Evolutionary conservation across 163 green algal genomes (phyloP).

Genomic region (Coccomyxa subellipsoidea): DNA sequence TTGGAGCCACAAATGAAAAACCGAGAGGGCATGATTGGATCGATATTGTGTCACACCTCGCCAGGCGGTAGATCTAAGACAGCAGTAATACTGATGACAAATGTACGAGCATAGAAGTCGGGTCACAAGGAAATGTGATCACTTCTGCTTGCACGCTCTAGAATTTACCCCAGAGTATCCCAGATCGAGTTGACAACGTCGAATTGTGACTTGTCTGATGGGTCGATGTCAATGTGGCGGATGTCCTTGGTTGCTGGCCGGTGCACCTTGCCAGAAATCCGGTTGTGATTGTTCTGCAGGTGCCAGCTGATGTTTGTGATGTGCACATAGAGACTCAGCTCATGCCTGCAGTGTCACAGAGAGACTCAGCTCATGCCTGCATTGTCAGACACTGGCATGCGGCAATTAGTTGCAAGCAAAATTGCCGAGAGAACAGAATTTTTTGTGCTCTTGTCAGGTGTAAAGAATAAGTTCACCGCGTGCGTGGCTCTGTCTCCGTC

Average conservation of each 20-base stretch:
- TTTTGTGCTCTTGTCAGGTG: not conserved
- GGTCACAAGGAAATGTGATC: no score
- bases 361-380: no score
- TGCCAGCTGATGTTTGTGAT: not conserved
- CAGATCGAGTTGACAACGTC: slow-evolving; percentile 1
- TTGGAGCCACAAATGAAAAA: slow-evolving; percentile 27
- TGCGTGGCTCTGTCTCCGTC: not conserved
- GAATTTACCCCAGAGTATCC: not conserved
- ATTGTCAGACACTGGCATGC: no score
- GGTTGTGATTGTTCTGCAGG: not conserved
- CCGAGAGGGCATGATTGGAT: slow-evolving; percentile 27
- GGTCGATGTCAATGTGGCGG: not conserved
- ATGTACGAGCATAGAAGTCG: no score
- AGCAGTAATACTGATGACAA: no score
- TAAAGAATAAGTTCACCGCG: not conserved
- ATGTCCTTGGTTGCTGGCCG: not conserved
- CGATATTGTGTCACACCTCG: slow-evolving; percentile 26
- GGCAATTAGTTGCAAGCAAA: no score
- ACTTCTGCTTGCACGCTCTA: not conserved
- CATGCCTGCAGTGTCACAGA: not conserved
- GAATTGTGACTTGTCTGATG: not conserved
- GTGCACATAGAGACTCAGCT: not conserved
- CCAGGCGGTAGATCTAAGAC: slow-evolving; percentile 16
- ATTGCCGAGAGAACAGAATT: not conserved
- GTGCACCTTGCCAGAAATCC: not conserved